A percentile compares a stretch with the other conserved stretches of the same genome.
These are phyloP conservation scores for Nigrograna mackinnonii DNA, from an alignment of 2,329 filamentous ascomycete species.

Conservation along the genomic window DNA sequence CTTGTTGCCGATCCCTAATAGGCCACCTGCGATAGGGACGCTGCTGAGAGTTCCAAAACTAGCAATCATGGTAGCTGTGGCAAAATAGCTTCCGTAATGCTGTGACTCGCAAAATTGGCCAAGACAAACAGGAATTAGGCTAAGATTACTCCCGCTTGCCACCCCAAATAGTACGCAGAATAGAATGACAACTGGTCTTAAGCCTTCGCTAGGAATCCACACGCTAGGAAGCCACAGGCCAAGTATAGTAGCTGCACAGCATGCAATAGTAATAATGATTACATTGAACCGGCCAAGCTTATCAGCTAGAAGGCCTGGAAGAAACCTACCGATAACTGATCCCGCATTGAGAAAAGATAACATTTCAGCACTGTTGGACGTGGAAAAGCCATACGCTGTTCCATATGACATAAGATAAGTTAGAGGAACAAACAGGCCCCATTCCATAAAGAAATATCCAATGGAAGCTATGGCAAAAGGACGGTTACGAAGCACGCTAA, in stretches of 20 bases:
- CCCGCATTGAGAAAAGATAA: not conserved
- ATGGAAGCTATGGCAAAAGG: not conserved
- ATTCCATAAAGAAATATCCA: not conserved
- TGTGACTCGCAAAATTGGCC: not conserved
- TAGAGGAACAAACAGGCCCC: not conserved
- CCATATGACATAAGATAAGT: not conserved
- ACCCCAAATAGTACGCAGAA: not conserved
- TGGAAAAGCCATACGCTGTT: not conserved
- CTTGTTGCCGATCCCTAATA: no score
- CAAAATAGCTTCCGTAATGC: not conserved
- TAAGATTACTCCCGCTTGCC: not conserved
- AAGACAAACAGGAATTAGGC: not conserved
- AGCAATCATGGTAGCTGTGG: not conserved
- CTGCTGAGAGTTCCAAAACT: not conserved
- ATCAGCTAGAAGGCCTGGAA: not conserved
- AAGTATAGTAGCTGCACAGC: not conserved
- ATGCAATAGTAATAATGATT: not conserved
- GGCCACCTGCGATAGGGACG: not conserved
- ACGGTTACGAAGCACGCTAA: not conserved
- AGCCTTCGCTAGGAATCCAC: not conserved
- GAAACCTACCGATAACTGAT: not conserved
- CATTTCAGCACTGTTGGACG: not conserved
- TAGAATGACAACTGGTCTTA: not conserved
- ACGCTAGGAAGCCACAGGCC: not conserved
- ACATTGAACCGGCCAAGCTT: not conserved